These are phyloP conservation scores for Heracleum sosnowskyi DNA, from an alignment of 129 eudicot genomes.

Conservation along the genomic window DNA sequence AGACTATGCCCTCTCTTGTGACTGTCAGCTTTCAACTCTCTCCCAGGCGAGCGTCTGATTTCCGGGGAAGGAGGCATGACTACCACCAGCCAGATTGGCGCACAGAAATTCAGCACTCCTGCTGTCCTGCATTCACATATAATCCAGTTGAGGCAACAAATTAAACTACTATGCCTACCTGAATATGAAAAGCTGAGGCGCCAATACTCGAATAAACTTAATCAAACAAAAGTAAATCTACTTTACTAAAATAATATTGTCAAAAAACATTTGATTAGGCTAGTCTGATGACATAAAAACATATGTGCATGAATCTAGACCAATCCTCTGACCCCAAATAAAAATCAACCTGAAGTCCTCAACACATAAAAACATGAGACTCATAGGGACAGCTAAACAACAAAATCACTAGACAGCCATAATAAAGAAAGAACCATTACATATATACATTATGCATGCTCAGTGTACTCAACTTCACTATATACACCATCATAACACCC, in stretches of 20 bases:
- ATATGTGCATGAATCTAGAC: not conserved
- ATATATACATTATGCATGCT: not conserved
- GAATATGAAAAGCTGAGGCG: not conserved
- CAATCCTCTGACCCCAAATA: not conserved
- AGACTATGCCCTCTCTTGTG: slow-evolving; percentile 91
- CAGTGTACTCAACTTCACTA: not conserved
- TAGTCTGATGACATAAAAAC: too few relatives aligned
- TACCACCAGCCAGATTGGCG: slow-evolving; percentile 6
- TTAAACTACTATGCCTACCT: not conserved
- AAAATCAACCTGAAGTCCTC: not conserved
- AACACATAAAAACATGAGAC: not conserved
- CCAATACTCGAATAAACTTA: not conserved
- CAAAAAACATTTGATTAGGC: not conserved
- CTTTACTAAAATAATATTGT: not conserved
- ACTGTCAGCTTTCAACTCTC: slow-evolving; percentile 51
- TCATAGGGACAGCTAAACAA: not conserved
- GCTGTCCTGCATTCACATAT: not conserved
- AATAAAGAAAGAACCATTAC: not conserved
- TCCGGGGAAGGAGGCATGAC: slow-evolving; percentile 82
- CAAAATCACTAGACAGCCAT: not conserved
- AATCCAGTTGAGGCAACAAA: not conserved
- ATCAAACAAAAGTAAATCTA: not conserved
- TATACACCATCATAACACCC: not conserved
- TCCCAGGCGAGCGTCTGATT: slow-evolving; percentile 49
- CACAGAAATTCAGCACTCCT: not conserved